Evolutionary conservation across 805 yeast genomes (phyloP), one percentile per base, ranked within the genome.

Genomic region (Metahyphopichia silvanorum): DNA sequence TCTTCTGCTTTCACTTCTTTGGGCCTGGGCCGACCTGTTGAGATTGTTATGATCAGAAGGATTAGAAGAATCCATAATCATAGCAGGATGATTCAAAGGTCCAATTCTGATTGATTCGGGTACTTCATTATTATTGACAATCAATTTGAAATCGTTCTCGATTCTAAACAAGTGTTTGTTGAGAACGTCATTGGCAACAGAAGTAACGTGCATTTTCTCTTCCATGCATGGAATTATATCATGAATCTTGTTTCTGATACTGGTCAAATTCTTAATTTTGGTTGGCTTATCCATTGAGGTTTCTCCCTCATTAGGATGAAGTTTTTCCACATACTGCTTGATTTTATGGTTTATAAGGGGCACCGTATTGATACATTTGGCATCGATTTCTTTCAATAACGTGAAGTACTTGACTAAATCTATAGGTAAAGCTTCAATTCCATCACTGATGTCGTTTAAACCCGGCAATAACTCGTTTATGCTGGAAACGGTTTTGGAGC

Each of bases 161-260:
- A 93, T 71, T 32, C 97, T 69, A 32, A 69, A 71, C 34, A 86
- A 61, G 49, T 86, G 84, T 37, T 80, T 77, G 19, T 71, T 63
- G 28, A 88, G 71, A 9, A 81, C 72, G 46, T 89, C 97, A 19
- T 86, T 74, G 15, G 97, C 96, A 24, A 86, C 81, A 1, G 91
- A 82, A 4, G 97, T 91, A 25, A 93, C 96, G 56, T 91, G 97
- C 94, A 93, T 87, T 60, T 93, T 93, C 55, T 93, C 97, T 54
- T 91, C 98, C 34, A 91, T 61, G 40, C 96, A 86, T 1, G 98
- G 97, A 66, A 91, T 78, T 35, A 91, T 69, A 37, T 86, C 95
- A 41, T 65, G 69, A 42, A 76, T 64, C 35, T 69, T 61, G 18
- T 67, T 66, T 34, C 71, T 57, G 37, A 76, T 71, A 16, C 54